Percentiles rank a stretch among this genome's conserved stretches.
Conservation (phyloP, 257 asterid genomes). For the Phtheirospermum japonicum region DNA sequence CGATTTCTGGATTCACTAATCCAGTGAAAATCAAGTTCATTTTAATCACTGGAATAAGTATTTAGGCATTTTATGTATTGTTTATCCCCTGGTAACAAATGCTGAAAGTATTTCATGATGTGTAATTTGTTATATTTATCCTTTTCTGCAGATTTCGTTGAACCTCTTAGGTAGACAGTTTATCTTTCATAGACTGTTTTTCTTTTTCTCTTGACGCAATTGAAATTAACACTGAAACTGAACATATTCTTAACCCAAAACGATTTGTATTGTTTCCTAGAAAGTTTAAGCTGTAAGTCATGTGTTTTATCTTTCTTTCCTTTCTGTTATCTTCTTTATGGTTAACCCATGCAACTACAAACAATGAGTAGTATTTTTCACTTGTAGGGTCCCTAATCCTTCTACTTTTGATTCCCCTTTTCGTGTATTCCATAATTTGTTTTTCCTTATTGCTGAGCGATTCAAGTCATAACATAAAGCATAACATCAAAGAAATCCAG, state of each 20-base stretch:
- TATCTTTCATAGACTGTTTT: too few relatives aligned
- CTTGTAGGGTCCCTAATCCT: too few relatives aligned
- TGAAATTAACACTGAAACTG: conserved; percentile 11
- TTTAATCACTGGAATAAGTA: too few relatives aligned
- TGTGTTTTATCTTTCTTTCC: not conserved
- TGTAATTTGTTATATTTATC: not conserved
- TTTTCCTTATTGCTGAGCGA: not conserved
- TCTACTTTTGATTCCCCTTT: not conserved
- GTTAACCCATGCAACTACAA: conserved; percentile 1
- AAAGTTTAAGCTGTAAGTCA: conserved; percentile 16
- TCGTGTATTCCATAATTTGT: not conserved
- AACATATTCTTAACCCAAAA: conserved; percentile 4
- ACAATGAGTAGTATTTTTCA: not conserved
- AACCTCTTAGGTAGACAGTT: not conserved
- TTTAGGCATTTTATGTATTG: too few relatives aligned
- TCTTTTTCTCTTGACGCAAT: too few relatives aligned
- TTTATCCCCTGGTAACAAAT: too few relatives aligned
- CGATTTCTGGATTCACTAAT: too few relatives aligned
- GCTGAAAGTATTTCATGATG: not conserved
- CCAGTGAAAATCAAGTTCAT: too few relatives aligned
- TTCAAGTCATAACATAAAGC: not conserved
- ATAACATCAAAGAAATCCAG: not conserved
- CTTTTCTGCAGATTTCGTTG: not conserved
- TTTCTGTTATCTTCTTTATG: not conserved
- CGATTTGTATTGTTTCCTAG: not conserved